These are phyloP conservation scores for Myxozyma geophila DNA, from an alignment of 805 yeast species.

Conservation along the genomic window DNA sequence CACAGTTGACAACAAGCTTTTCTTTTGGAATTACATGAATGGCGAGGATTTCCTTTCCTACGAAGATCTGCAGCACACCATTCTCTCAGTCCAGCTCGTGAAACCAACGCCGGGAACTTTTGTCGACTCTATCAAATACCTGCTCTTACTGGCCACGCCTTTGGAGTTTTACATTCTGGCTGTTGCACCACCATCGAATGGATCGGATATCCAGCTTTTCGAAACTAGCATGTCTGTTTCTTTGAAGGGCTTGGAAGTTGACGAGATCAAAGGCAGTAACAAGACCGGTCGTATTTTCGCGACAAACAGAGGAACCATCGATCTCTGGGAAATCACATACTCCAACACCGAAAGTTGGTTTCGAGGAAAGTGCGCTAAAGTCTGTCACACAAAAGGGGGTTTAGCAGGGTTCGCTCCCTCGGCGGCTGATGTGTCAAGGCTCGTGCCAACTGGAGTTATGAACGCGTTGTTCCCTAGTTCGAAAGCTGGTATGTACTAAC, in stretches of 20 bases:
- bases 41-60: constrained; percentile 74
- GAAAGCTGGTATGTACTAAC: constrained; percentile 44
- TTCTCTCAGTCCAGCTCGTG: constrained; percentile 74
- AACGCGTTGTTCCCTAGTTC: constrained; percentile 17
- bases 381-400: constrained; percentile 75
- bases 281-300: constrained; percentile 80
- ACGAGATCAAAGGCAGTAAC: constrained; percentile 62
- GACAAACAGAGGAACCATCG: constrained; percentile 74
- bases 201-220: constrained; percentile 61
- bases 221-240: constrained; percentile 84
- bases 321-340: constrained; percentile 87
- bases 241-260: constrained; percentile 71
- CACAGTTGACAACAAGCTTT: constrained; percentile 75
- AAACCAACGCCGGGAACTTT: constrained; percentile 82
- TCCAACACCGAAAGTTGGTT: constrained; percentile 86
- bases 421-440: constrained; percentile 33
- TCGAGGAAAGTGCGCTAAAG: constrained; percentile 77
- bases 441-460: constrained; percentile 19
- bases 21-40: constrained; percentile 78
- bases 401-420: constrained; percentile 57
- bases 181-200: constrained; percentile 56
- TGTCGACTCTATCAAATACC: constrained; percentile 71
- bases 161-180: constrained; percentile 78
- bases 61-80: constrained; percentile 79
- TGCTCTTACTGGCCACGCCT: constrained; percentile 79